Evolutionary conservation across 1,284 basidiomycete genomes (phyloP), one percentile per base, ranked within the genome.

Genomic region (Takashimella tepidaria): DNA sequence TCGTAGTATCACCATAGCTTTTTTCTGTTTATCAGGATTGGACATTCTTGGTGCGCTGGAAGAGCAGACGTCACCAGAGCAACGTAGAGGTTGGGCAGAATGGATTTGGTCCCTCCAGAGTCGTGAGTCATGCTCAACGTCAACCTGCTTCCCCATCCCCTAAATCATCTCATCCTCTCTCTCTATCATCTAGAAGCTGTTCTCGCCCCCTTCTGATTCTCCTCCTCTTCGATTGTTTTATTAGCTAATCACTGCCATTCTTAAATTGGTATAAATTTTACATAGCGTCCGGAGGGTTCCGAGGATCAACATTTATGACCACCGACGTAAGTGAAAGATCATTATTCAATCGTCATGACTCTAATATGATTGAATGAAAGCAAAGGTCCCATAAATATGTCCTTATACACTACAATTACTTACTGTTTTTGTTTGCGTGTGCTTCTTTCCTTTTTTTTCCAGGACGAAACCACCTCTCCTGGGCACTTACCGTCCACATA

Each of bases 401-500:
- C 78, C 75, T 47, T 45, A 41, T 26, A 12, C 44, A 40, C 26
- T 27, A n/a, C 31, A 23, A n/a, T 25, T 20, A 23, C 23, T 26
- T n/a, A 21, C 50, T 49, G 49, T n/a, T n/a, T n/a, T n/a, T n/a
- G n/a, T n/a, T n/a, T n/a, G n/a, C n/a, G n/a, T n/a, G n/a, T 48
- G 41, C 42, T 41, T 49, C 31, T n/a, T n/a, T 37, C 31, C 31
- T 37, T 16, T 16, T 37, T 16, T 37, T 16, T 37, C 46, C 75
- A 77, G 70, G 73, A 54, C 65, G 74, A 75, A 4, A 75, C 80
- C 48, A 79, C 82, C 59, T 82, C 88, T 57, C 80, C 82, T 4
- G 86, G 88, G 0, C 88, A 95, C 70, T 77, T 95, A n/a, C 90
- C 93, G 54, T 89, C 91, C 81, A 92, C 92, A 6, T 96, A 96